These are phyloP conservation scores for Rubroboletus pulcherrimus DNA, from an alignment of 768 basidiomycete genomes.

Conservation along the genomic window DNA sequence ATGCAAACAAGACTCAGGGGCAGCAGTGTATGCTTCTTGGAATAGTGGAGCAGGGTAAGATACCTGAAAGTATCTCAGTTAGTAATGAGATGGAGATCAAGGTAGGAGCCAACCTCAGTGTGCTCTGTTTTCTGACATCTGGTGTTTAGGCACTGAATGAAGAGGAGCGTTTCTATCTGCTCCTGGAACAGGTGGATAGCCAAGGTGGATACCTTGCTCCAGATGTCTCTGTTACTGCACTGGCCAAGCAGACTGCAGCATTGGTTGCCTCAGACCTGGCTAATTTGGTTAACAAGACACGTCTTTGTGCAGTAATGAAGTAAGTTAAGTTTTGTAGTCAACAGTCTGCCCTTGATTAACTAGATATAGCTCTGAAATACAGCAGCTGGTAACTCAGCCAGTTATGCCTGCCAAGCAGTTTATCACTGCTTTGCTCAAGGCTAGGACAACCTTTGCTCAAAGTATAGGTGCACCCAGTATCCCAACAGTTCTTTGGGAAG, in stretches of 20 bases:
- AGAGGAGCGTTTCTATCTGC: slow-evolving; percentile 59
- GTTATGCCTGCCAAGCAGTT: slow-evolving; percentile 56
- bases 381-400: slow-evolving; percentile 9
- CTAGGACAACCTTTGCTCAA: slow-evolving; percentile 78
- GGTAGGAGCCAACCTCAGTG: slow-evolving; percentile 36
- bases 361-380: not conserved
- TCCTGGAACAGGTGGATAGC: slow-evolving; percentile 42
- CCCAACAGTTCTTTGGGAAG: slow-evolving; percentile 94
- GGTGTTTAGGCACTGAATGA: slow-evolving; percentile 72
- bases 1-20: slow-evolving; percentile 55
- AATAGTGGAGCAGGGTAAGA: slow-evolving; percentile 60
- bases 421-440: slow-evolving; percentile 63
- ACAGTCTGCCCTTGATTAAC: not conserved
- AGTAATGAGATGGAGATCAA: slow-evolving; percentile 81
- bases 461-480: slow-evolving; percentile 97
- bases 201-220: slow-evolving; percentile 46
- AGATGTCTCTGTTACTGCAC: slow-evolving; percentile 68
- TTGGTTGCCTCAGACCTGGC: slow-evolving; percentile 79
- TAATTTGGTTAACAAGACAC: slow-evolving; percentile 61
- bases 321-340: slow-evolving; percentile 5
- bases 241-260: slow-evolving; percentile 90
- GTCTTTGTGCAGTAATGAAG: slow-evolving; percentile 39
- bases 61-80: slow-evolving; percentile 69
- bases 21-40: slow-evolving; percentile 76
- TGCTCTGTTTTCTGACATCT: not conserved